Evolutionary conservation across 2,329 filamentous ascomycete species (phyloP).

Genomic region (Endoconidiophora laricicola): DNA sequence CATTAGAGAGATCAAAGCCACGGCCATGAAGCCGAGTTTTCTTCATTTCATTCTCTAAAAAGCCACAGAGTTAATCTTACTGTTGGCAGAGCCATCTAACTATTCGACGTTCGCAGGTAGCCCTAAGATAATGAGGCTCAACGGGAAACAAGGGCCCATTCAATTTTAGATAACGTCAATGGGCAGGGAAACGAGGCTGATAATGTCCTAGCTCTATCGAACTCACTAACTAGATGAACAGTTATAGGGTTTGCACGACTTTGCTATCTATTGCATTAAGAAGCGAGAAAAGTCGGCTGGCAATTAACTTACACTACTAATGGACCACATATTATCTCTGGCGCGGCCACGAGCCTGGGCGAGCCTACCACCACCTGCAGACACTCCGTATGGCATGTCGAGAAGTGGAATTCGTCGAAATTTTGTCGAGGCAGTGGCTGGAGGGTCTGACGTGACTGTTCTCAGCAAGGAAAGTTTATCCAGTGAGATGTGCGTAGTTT

Average conservation of each 20-base stretch:
- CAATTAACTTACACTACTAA: conserved; percentile 9
- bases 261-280: no score
- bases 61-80: no score
- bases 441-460: neutral
- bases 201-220: neutral
- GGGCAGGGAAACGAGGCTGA: neutral
- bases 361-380: conserved; percentile 7
- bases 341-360: conserved; percentile 6
- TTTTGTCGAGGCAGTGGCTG: neutral
- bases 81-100: no score
- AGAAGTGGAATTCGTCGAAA: neutral
- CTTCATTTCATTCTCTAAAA: no score
- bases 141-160: neutral
- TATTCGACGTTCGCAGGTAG: no score
- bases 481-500: neutral
- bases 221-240: neutral
- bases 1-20: no score
- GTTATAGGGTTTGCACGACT: neutral
- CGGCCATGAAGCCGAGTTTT: no score
- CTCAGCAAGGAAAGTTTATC: conserved; percentile 4
- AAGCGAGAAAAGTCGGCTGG: neutral
- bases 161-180: neutral
- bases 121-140: conserved; percentile 5
- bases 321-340: conserved; percentile 11
- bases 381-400: conserved; percentile 10